Evolutionary conservation across 2,329 filamentous ascomycete genomes (phyloP), one percentile per base, ranked within the genome.

Genomic region (Hypoxylon sp.): DNA sequence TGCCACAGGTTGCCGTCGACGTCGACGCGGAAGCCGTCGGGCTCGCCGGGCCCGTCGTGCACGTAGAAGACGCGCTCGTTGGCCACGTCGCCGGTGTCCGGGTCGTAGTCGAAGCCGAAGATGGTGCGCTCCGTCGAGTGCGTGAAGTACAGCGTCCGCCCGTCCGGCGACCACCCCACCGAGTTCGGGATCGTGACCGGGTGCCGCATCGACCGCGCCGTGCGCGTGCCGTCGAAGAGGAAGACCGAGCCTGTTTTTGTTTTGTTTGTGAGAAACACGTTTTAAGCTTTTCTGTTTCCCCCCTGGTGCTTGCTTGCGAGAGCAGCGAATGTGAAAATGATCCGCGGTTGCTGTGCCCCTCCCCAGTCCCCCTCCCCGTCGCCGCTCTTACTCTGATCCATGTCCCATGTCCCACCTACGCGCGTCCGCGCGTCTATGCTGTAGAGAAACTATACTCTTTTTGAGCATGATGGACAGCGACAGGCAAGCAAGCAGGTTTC

Each of bases 1-100:
- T 92, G 90, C 95, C 95, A 98, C 75, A 97, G 85, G 82, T 92
- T 91, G n/a, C 94, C 94, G 61, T 97, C 89, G 48, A 86, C 87
- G 77, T 98, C 95, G 75, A 97, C 88, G 69, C 91, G 90, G 81
- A 95, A 95, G 1, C 95, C 95, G 80, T 98, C 95, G 0, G 94
- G 94, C 69, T 89, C 88, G 53, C 91, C 90, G 27, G 86, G 79
- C 0, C 87, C 87, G 3, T 87, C 85, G 77, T 94, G 89, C 63
- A 86, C 83, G 82, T 94, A 95, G 81, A 94, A 94, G 40, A 91
- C 83, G 61, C 92, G 89, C 76, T 89, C 87, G 79, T 92, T 91
- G 64, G 86, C 87, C 59, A 93, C 84, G n/a, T 81, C 82, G 37
- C 91, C 87, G 89, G n/a, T 80, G 77, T 0, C 27, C 53, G 3